Conservation (phyloP, 2,329 filamentous ascomycete genomes). For the Calonectria montana region DNA sequence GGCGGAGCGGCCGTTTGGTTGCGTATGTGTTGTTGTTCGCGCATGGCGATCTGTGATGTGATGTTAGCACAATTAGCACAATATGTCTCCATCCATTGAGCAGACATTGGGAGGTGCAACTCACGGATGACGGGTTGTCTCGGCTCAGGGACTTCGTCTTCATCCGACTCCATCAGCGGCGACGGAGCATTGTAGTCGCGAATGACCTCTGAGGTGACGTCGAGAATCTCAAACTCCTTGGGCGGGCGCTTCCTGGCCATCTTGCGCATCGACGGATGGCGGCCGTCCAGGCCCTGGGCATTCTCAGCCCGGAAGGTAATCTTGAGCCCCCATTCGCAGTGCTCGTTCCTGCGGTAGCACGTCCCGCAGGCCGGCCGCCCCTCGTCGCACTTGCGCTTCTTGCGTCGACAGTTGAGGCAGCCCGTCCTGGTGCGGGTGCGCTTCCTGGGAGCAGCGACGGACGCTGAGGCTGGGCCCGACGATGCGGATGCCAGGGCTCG, state of each 20-base stretch:
- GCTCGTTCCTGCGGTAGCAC: constrained; percentile 46
- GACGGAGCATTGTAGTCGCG: constrained; percentile 48
- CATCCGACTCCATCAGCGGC: constrained; percentile 32
- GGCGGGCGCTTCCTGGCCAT: constrained; percentile 42
- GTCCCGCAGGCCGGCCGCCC: constrained; percentile 49
- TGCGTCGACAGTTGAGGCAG: constrained; percentile 52
- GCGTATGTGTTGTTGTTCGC: constrained; percentile 10
- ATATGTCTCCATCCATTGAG: background rate
- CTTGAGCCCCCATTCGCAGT: constrained; percentile 53
- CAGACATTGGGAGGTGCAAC: background rate
- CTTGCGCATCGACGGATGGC: constrained; percentile 50
- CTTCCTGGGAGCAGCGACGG: constrained; percentile 33
- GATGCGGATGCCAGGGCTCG: constrained; percentile 1
- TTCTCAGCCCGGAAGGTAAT: constrained; percentile 52
- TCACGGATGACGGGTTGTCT: constrained; percentile 12
- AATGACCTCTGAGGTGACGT: constrained; percentile 51
- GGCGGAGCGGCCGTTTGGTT: background rate
- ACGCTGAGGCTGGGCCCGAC: constrained; percentile 1
- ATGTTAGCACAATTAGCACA: background rate
- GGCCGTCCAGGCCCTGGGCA: constrained; percentile 45
- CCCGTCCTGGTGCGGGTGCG: constrained; percentile 49
- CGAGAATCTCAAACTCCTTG: constrained; percentile 50
- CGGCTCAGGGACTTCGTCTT: constrained; percentile 17
- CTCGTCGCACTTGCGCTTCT: constrained; percentile 54
- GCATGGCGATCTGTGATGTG: background rate